These are phyloP conservation scores for Aureobasidium namibiae DNA, from an alignment of 2,329 filamentous ascomycete genomes.

Conservation along the genomic window DNA sequence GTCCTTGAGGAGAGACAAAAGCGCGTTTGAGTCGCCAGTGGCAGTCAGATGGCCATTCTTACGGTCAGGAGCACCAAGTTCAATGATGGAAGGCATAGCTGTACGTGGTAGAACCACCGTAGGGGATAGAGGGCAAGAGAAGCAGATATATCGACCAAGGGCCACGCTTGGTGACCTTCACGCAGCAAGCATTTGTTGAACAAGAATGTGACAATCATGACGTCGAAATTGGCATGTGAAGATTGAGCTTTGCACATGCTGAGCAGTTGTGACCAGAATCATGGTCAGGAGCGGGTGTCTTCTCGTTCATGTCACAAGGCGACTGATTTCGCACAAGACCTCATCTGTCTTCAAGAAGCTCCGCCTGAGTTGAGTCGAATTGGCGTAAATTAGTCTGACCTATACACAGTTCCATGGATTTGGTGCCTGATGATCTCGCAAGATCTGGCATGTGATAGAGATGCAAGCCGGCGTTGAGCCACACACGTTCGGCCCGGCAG, in stretches of 20 bases:
- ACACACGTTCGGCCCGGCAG: not conserved
- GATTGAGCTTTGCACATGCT: not conserved
- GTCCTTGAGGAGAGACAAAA: not conserved
- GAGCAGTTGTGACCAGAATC: not conserved
- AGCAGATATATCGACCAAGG: not conserved
- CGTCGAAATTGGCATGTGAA: not conserved
- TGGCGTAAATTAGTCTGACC: not conserved
- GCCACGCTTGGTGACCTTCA: not conserved
- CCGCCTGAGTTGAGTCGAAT: not conserved
- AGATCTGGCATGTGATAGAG: constrained; percentile 7
- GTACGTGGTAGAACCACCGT: not conserved
- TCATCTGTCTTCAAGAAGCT: not conserved
- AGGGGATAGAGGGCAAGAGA: not conserved
- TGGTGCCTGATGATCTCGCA: not conserved
- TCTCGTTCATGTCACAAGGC: not conserved
- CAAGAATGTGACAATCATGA: not conserved
- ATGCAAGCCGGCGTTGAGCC: not conserved
- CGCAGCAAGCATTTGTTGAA: not conserved
- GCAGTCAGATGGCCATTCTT: not conserved
- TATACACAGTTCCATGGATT: no score
- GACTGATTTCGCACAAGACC: no score
- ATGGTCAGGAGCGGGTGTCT: not conserved
- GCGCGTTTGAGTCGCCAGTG: not conserved
- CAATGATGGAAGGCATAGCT: not conserved
- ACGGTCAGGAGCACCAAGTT: not conserved